Evolutionary conservation across 2,329 filamentous ascomycete species (phyloP), one percentile per base, ranked within the genome.

Genomic region (Hyphodiscus sp.): DNA sequence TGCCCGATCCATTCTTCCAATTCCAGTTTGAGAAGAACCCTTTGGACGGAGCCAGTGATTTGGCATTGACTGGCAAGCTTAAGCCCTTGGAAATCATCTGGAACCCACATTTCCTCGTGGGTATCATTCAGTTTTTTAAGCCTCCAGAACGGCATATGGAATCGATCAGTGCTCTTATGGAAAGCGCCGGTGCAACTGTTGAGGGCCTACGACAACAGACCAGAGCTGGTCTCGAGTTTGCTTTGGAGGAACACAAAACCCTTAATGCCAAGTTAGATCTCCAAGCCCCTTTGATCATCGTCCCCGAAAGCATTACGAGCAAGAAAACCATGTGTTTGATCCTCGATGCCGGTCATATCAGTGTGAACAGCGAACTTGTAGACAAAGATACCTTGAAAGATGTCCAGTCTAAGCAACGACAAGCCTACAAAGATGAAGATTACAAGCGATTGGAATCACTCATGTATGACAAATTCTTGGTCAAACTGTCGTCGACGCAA

Each of bases 91-190:
- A 99, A 69, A 87, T 99, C 51, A 90, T 99, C 20, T 99, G 96
- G 80, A 99, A 99, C 63, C 94, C 95, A 1, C 89, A 86, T 59
- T 95, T 97, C 61, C 79, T 97, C 0, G 84, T 96, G 6, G 91
- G 94, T 47, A 83, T 97, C 41, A 89, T 86, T 50, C 90, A 91
- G 62, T 99, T 99, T 74, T 99, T 99, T 76, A 87, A 92, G 58
- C 94, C 94, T 0, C 95, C 94, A 0, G 91, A 96, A 69, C 81
- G 91, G 49, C 95, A 99, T 68, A 96, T 99, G 91, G 94, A 99
- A 67, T 99, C 94, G 10, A 96, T 99, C 62, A 87, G 85, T 13
- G 95, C 94, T 1, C 78, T 99, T 52, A 89, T 99, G 84, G 95
- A 99, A 70, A 90, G 87, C 46, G 94, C 94, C 5, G 91, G 94